Base-by-base conservation (phyloP, 768 basidiomycete species). In the Rhodotorula graminis region DNA sequence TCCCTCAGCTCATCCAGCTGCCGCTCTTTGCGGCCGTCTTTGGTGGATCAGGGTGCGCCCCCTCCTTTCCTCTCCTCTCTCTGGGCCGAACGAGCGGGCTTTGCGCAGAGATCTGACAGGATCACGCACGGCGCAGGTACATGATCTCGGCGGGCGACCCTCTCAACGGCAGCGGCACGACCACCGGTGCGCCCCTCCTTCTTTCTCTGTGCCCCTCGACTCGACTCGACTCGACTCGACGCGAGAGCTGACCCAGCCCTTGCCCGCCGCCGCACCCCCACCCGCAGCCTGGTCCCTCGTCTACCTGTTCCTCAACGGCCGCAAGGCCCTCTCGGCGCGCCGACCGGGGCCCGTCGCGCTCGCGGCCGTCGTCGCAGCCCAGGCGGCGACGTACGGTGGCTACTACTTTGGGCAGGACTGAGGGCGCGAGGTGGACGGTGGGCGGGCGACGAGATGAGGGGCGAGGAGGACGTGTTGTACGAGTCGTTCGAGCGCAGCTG, bases 1-100 rank as follows among this genome's bases (percentile, higher is more conserved):
- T 94, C 81, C 97, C 96, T 87, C 93, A 96, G 80, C 94, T 98
- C 77, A 82, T 97, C 15, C 88, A 89, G 79, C 85, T 97, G 31
- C 95, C 95, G 4, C 82, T 96, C 52, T 87, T 96, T 67, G 95
- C 94, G 4, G 93, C 58, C 27, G 64, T 75, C 47, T 70, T 76
- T 40, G 74, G 61, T n/a, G 63, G 65, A 0, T 49, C 47, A 15
- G 71, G 71, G 71, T 70, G 58, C 44, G 64, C 55, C 25, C 16
- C 14, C 5, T 33, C 31, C 49, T 15, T n/a, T n/a, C n/a, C 42
- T 14, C 18, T 7, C 3, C 29, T 5, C 6, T 2, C 25, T 46
- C 7, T 23, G 3, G 5, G 14, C 14, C 11, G 44, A 3, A 14
- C 9, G 31, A 29, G 33, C 61, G 27, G 21, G 31, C 1, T n/a